phyloP scores from a whole-genome alignment of 495 filamentous ascomycete species.

The Neurospora discreta region DNA sequence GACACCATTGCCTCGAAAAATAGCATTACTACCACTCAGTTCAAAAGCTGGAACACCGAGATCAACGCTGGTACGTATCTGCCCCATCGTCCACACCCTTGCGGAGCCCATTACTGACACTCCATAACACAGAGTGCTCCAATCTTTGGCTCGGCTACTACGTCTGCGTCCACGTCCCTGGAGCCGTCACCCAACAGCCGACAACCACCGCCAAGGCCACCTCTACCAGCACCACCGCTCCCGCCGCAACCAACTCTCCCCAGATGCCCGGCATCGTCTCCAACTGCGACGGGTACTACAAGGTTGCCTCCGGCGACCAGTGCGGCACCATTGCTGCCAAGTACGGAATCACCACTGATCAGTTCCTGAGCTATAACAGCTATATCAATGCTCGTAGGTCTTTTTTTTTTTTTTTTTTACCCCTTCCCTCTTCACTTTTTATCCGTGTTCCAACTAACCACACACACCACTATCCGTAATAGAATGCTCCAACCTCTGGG shows the following conservation, averaged over 20 bases:
- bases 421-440: background rate
- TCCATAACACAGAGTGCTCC: slow-evolving; percentile 3
- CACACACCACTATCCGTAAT: background rate
- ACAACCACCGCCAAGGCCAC: background rate
- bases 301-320: slow-evolving; percentile 28
- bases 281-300: slow-evolving; percentile 33
- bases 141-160: slow-evolving; percentile 8
- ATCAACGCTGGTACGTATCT: slow-evolving; percentile 27
- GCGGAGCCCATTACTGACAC: background rate
- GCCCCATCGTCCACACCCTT: slow-evolving; percentile 23
- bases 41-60: slow-evolving; percentile 26
- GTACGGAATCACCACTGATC: slow-evolving; percentile 15
- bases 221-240: background rate
- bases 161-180: slow-evolving; percentile 7
- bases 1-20: slow-evolving; percentile 19
- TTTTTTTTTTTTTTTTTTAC: background rate
- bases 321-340: slow-evolving; percentile 28
- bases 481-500: slow-evolving; percentile 4
- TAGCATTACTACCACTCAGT: slow-evolving; percentile 18
- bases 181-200: background rate
- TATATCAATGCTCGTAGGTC: background rate
- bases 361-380: slow-evolving; percentile 27
- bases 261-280: slow-evolving; percentile 21
- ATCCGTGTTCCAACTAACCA: background rate
- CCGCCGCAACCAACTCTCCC: slow-evolving; percentile 29